Evolutionary conservation across 208 protist species (phyloP).

Genomic region (Trypanosoma congolense): DNA sequence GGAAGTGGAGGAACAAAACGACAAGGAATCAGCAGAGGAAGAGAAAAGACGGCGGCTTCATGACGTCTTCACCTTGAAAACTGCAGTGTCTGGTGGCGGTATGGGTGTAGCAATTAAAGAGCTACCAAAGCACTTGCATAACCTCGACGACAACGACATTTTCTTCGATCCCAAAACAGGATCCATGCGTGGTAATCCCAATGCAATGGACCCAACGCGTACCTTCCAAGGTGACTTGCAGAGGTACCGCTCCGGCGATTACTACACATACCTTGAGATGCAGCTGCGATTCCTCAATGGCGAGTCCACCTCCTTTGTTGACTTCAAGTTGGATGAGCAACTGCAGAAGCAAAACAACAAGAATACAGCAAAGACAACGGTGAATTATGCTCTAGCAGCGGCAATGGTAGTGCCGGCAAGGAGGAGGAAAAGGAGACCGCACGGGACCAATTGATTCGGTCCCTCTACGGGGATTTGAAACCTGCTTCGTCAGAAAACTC

Average conservation of each 20-base stretch:
- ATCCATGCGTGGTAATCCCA: constrained; percentile 85
- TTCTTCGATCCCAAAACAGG: constrained; percentile 86
- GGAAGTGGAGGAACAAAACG: constrained; percentile 13
- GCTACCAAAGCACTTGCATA: constrained; percentile 85
- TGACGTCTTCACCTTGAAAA: constrained; percentile 45
- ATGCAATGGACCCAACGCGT: constrained; percentile 50
- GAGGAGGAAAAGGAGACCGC: constrained; percentile 15
- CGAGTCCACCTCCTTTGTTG: constrained; percentile 72
- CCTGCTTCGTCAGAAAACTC: constrained; percentile 14
- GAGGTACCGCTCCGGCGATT: constrained; percentile 70
- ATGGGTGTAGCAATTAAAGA: constrained; percentile 60
- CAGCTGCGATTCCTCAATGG: constrained; percentile 80
- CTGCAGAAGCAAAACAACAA: constrained; percentile 21
- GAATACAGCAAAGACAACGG: background rate
- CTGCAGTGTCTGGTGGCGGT: constrained; percentile 48
- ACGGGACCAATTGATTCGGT: constrained; percentile 42
- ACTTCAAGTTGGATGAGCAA: constrained; percentile 74
- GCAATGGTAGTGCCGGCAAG: constrained; percentile 3
- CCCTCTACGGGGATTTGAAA: constrained; percentile 44
- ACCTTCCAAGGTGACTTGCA: constrained; percentile 74
- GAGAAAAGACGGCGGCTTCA: constrained; percentile 18
- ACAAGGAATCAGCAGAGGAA: background rate
- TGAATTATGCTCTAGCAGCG: constrained; percentile 4
- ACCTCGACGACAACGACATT: constrained; percentile 54
- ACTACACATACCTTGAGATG: constrained; percentile 71